Evolutionary conservation across 345 rosid genomes (phyloP), one percentile per base, ranked within the genome.

Genomic region (Eucalyptus paniculata): DNA sequence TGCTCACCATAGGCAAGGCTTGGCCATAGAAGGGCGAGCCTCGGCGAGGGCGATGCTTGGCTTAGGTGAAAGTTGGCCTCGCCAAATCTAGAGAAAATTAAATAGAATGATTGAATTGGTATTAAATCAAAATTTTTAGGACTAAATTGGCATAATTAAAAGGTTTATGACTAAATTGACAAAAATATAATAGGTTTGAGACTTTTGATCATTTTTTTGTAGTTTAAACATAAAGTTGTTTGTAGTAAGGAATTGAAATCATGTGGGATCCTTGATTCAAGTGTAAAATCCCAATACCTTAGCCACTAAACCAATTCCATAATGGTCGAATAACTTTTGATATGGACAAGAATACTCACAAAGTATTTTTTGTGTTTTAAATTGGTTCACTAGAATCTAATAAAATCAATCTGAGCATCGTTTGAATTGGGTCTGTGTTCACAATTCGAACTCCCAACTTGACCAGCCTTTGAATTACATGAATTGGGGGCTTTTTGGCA

Each of bases 81-180:
- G 1, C 58, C 24, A 53, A 21, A 53, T 53, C 10, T 19, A 53
- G 11, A 18, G 24, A 53, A 53, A 53, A 53, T 8, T 0, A 53
- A 18, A 1, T 0, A 21, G 4, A 53, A 53, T 7, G 58, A 53
- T 0, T 53, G 26, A 53, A 53, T 53, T 19, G 24, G 2, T 21
- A 19, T 0, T 0, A 53, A 21, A 21, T 53, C 58, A 53, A 53
- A 53, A 53, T 18, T 2, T 53, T 53, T 8, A 53, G 10, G 9
- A 19, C 1, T 53, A 53, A 53, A 19, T 53, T 53, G 24, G 3
- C 6, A 50, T 1, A 50, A 50, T 50, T 50, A 50, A 50, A 50
- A 50, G 6, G 50, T 50, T 50, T 50, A 50, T 50, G 51, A 50
- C 1, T 50, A 50, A 50, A 50, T 50, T 50, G 51, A 2, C 9